These are phyloP conservation scores for Colletotrichum lentis DNA, from an alignment of 2,329 filamentous ascomycete genomes.

Conservation along the genomic window DNA sequence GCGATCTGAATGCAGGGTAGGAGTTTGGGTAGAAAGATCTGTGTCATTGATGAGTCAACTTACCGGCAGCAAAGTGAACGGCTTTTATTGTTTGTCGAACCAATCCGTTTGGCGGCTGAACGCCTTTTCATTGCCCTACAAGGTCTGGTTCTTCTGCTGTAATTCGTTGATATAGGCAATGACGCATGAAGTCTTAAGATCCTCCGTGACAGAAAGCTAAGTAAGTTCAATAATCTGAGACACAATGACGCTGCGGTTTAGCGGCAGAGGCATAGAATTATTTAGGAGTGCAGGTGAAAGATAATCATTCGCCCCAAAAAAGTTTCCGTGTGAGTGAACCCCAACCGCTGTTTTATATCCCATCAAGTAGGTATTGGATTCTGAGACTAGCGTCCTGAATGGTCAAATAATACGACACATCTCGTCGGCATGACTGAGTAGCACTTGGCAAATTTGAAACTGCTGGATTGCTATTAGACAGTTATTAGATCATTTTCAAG, in stretches of 20 bases:
- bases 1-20: not conserved
- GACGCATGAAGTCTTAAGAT: not conserved
- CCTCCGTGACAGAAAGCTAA: conserved; percentile 15
- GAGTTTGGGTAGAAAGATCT: not conserved
- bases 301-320: too few relatives aligned
- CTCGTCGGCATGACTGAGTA: too few relatives aligned
- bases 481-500: too few relatives aligned
- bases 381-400: too few relatives aligned
- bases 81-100: not conserved
- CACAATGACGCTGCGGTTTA: not conserved
- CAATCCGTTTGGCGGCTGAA: not conserved
- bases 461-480: too few relatives aligned
- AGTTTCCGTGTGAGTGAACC: too few relatives aligned
- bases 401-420: too few relatives aligned
- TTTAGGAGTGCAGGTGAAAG: not conserved
- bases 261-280: not conserved
- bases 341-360: too few relatives aligned
- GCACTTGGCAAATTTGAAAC: too few relatives aligned
- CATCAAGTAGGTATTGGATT: too few relatives aligned
- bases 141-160: not conserved
- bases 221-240: conserved; percentile 11
- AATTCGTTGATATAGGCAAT: not conserved
- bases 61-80: not conserved
- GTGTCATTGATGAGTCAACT: not conserved
- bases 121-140: conserved; percentile 5